Conservation (phyloP, 306 rosid species). For the Dalbergia cochinchinensis region DNA sequence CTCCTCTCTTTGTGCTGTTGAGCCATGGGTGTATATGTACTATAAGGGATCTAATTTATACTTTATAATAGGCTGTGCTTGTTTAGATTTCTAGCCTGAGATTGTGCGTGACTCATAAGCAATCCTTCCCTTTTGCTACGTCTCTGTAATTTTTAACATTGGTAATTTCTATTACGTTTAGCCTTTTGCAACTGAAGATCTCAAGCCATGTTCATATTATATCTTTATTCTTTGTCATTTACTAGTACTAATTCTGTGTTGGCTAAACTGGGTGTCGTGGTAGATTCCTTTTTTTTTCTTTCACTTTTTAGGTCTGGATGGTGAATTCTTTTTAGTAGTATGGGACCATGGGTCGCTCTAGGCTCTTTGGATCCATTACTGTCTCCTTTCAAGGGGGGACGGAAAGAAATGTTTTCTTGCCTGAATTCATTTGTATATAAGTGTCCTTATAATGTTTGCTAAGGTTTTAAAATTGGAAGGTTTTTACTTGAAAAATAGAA, state of each 20-base stretch:
- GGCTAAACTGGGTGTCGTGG: constrained; percentile 8
- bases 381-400: too few relatives aligned
- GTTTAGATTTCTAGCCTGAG: constrained; percentile 44
- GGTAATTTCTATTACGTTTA: constrained; percentile 34
- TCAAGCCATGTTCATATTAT: constrained; percentile 4
- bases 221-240: constrained; percentile 1
- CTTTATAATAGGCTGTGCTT: constrained; percentile 45
- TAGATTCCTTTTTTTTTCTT: background rate
- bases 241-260: background rate
- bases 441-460: too few relatives aligned
- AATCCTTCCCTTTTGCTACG: constrained; percentile 8
- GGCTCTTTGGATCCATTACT: too few relatives aligned
- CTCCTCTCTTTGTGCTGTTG: constrained; percentile 38
- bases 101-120: constrained; percentile 45
- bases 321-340: constrained; percentile 3
- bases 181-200: constrained; percentile 16
- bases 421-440: background rate
- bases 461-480: too few relatives aligned
- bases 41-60: constrained; percentile 47
- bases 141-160: constrained; percentile 16
- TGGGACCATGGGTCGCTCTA: constrained; percentile 6
- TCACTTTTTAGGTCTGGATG: too few relatives aligned
- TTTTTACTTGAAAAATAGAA: too few relatives aligned
- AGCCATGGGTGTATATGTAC: constrained; percentile 53
- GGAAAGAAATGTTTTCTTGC: background rate